Percentiles rank a stretch among this genome's conserved stretches.
These are phyloP conservation scores for Chaetomidium leptoderma DNA, from an alignment of 495 filamentous ascomycete species.

Conservation along the genomic window DNA sequence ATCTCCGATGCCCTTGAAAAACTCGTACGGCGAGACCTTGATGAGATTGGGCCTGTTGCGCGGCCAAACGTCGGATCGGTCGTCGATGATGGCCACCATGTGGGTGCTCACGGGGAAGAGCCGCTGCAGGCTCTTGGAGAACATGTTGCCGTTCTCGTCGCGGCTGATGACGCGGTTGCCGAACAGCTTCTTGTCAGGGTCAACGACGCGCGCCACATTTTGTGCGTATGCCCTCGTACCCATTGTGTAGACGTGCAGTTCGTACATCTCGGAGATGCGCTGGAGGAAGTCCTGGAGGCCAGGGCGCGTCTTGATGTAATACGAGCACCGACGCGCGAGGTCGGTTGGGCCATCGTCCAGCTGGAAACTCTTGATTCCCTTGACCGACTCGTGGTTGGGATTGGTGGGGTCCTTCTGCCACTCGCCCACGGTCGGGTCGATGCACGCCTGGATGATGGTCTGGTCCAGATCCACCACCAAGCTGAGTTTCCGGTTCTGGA, in stretches of 20 bases:
- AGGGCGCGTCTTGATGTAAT: conserved; percentile 98
- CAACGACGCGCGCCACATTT: conserved; percentile 86
- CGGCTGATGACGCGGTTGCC: conserved; percentile 91
- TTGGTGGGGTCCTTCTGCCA: conserved; percentile 87
- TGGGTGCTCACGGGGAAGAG: conserved; percentile 95
- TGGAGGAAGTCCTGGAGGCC: conserved; percentile 79
- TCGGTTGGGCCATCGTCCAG: conserved; percentile 76
- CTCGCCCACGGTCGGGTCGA: conserved; percentile 92
- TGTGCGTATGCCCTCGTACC: conserved; percentile 92
- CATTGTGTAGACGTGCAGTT: conserved; percentile 99
- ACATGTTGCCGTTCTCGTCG: conserved; percentile 91
- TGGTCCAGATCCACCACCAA: conserved; percentile 97
- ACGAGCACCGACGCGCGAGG: conserved; percentile 67
- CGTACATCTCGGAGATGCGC: conserved; percentile 74
- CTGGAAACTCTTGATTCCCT: conserved; percentile 81
- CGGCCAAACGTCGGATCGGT: conserved; percentile 96
- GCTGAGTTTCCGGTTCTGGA: conserved; percentile 75
- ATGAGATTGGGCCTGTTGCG: conserved; percentile 89
- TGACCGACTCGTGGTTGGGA: conserved; percentile 86
- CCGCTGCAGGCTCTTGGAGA: conserved; percentile 81
- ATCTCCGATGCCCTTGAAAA: conserved; percentile 96
- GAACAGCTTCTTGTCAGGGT: conserved; percentile 85
- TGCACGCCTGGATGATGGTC: conserved; percentile 96
- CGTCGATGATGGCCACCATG: conserved; percentile 99
- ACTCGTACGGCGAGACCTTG: conserved; percentile 92